phyloP scores from a whole-genome alignment of 192 early-diverging fungal genomes.

The Coemansia sp. region DNA sequence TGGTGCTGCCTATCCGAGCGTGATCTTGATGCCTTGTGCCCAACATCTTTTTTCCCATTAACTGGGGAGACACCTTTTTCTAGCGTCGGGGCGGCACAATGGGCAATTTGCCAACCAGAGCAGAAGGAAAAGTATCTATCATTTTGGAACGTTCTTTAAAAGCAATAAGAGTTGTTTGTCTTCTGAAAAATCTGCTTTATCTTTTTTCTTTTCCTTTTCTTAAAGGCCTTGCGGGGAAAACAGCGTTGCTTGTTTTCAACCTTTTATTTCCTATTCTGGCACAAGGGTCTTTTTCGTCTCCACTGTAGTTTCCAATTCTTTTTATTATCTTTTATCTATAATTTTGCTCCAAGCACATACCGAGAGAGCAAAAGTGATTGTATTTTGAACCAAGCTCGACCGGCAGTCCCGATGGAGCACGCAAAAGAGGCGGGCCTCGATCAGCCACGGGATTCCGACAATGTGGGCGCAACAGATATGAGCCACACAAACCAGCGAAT shows the following conservation, averaged over 20 bases:
- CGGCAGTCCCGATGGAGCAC: constrained; percentile 4
- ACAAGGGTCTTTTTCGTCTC: background rate
- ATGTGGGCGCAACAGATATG: background rate
- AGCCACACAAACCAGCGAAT: background rate
- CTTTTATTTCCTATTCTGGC: background rate
- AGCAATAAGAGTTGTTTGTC: background rate
- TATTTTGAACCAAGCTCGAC: too few relatives aligned
- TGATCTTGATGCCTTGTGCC: background rate
- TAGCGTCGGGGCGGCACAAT: too few relatives aligned
- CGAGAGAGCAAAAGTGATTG: too few relatives aligned
- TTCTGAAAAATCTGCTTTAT: background rate
- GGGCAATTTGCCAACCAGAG: too few relatives aligned
- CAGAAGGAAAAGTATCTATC: background rate
- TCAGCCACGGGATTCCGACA: constrained; percentile 6
- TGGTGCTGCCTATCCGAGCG: background rate
- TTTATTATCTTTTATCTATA: background rate
- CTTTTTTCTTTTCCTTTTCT: background rate
- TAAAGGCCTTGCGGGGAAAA: background rate
- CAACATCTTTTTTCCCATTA: background rate
- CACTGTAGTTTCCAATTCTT: background rate
- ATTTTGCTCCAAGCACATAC: too few relatives aligned
- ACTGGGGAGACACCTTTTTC: too few relatives aligned
- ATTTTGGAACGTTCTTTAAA: background rate
- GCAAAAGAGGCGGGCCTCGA: constrained; percentile 3
- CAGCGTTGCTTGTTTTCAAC: background rate